A percentile compares a stretch with the other conserved stretches of the same genome.
Conservation (phyloP, 768 basidiomycete genomes). For the Suillus hirtellus region DNA sequence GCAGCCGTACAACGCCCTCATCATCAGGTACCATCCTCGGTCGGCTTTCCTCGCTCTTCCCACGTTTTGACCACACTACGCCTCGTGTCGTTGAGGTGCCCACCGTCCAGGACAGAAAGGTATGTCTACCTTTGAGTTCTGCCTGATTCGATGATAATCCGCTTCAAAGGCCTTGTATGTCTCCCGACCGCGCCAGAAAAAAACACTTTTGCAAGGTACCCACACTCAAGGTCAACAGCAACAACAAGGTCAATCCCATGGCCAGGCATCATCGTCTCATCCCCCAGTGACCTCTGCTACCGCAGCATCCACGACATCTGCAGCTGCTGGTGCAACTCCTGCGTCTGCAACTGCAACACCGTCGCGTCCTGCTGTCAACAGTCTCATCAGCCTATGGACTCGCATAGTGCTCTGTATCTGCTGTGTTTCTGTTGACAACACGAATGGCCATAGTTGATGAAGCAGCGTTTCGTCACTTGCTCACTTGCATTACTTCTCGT, state of each 20-base stretch:
- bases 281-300: not conserved
- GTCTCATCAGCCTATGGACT: not conserved
- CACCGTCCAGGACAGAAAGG: constrained; percentile 1
- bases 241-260: not conserved
- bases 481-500: not conserved
- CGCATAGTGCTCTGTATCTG: constrained; percentile 2
- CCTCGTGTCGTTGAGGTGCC: not conserved
- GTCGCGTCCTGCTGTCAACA: not conserved
- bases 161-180: constrained; percentile 5
- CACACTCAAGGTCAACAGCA: constrained; percentile 4
- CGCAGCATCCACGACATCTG: not conserved
- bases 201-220: not conserved
- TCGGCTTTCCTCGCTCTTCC: not conserved
- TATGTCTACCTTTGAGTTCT: not conserved
- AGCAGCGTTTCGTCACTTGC: not conserved
- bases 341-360: not conserved
- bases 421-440: not conserved
- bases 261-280: not conserved
- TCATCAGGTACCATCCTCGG: not conserved
- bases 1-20: not conserved
- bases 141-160: not conserved
- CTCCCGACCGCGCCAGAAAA: not conserved
- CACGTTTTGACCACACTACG: not conserved
- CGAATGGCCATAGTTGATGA: not conserved
- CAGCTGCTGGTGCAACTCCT: not conserved